Evolutionary conservation across 208 protist species (phyloP), one percentile per base, ranked within the genome.

Genomic region (Crithidia brevicula): DNA sequence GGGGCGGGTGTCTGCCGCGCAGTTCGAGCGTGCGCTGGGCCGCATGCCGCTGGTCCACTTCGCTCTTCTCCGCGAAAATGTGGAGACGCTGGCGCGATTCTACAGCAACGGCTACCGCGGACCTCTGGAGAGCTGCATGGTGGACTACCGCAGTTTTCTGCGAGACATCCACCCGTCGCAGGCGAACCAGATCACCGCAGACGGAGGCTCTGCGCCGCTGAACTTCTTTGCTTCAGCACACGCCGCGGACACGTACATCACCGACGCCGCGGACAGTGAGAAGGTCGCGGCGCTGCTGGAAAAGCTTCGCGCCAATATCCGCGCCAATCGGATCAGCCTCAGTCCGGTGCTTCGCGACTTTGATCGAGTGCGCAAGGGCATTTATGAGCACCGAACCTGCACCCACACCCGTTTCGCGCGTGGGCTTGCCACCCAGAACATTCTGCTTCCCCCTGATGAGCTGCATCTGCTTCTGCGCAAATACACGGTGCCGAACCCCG

Each of bases 331-430:
- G 28, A 94, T 97, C 62, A 77, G 82, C 46, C 59, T 97, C 8
- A 91, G 79, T 25, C 93, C 91, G 11, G 83, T 91, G 3, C 81
- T 97, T 20, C 88, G 92, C 16, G 93, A 97, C 70, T 96, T 96
- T 64, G 93, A 97, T 61, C 85, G 88, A 15, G 89, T 85, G 51
- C 67, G 75, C 16, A 96, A 94, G 51, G 77, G 76, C 20, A 88
- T 96, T 54, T 90, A 96, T 61, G 83, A 92, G 66, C 93, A 95
- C 33, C 85, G 88, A 61, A 92, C 83, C 45, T 94, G 86, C 69
- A 96, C 89, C 11, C 54, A 60, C 59, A 85, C 90, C 30, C 85
- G 93, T 59, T 97, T 97, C 56, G 83, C 81, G 0, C 86, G 92
- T 42, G 83, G 75, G 30, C 74, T 97, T 1, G 85, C 86, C 23